A percentile compares a stretch with the other conserved stretches of the same genome.
phyloP scores from a whole-genome alignment of 1,284 basidiomycete species.

The Ustilago curta region DNA sequence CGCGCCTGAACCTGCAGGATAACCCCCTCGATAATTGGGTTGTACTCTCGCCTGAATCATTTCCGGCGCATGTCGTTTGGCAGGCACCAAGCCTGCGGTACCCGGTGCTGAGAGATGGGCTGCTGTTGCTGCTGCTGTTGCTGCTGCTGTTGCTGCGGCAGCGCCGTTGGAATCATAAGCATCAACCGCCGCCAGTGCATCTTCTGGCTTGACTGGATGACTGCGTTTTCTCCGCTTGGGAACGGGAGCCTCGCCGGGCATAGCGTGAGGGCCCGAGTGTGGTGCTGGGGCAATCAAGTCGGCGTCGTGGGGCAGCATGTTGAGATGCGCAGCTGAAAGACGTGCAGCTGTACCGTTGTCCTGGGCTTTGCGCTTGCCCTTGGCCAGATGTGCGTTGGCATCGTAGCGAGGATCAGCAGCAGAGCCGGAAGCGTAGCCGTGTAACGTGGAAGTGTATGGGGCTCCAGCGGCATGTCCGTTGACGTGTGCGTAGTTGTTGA shows the following conservation, averaged over 20 bases:
- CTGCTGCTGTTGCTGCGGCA: conserved; percentile 6
- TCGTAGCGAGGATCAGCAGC: conserved; percentile 34
- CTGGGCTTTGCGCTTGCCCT: conserved; percentile 52
- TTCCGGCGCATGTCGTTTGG: conserved; percentile 41
- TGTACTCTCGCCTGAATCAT: conserved; percentile 27
- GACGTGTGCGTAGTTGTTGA: conserved; percentile 42
- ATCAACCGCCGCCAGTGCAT: conserved; percentile 10
- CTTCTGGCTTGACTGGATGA: conserved; percentile 41
- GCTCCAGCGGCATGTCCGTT: conserved; percentile 33
- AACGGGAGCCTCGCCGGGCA: conserved; percentile 16
- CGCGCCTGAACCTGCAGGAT: conserved; percentile 42
- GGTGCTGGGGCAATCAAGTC: conserved; percentile 50
- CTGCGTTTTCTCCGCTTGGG: conserved; percentile 49
- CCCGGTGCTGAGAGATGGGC: conserved; percentile 32
- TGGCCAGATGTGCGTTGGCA: conserved; percentile 25
- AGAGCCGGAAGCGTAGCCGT: conserved; percentile 17
- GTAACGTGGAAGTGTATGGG: conserved; percentile 26
- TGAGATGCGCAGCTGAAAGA: conserved; percentile 23
- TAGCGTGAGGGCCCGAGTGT: conserved; percentile 7
- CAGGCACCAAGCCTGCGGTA: conserved; percentile 18
- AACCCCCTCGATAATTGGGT: conserved; percentile 53
- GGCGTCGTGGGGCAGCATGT: conserved; percentile 49
- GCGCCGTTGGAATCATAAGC: conserved; percentile 22
- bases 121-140: conserved; percentile 8
- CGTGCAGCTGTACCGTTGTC: conserved; percentile 18